These are phyloP conservation scores for Exophiala xenobiotica DNA, from an alignment of 2,329 filamentous ascomycete species.

Conservation along the genomic window DNA sequence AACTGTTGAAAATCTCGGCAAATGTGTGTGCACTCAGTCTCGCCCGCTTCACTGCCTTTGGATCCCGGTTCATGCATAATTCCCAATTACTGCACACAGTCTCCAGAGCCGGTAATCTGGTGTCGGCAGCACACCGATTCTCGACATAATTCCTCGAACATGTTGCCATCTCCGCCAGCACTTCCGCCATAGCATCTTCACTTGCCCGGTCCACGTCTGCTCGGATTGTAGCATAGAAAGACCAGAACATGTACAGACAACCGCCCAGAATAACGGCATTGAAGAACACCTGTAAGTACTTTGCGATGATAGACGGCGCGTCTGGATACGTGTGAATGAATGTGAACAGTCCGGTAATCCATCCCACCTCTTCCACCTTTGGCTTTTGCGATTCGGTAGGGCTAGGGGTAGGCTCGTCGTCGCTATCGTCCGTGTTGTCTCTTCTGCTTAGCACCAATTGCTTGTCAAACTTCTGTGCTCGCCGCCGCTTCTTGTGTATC, in stretches of 20 bases:
- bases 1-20: conserved; percentile 89
- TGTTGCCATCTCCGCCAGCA: conserved; percentile 69
- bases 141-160: conserved; percentile 72
- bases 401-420: conserved; percentile 39
- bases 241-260: conserved; percentile 65
- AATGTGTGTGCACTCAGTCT: conserved; percentile 83
- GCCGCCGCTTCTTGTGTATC: conserved; percentile 51
- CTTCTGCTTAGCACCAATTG: conserved; percentile 37
- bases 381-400: conserved; percentile 19
- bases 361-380: conserved; percentile 29
- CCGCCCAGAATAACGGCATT: conserved; percentile 51
- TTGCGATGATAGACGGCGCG: conserved; percentile 64
- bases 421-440: conserved; percentile 45
- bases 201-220: conserved; percentile 73
- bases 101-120: conserved; percentile 70
- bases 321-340: conserved; percentile 65
- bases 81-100: conserved; percentile 76
- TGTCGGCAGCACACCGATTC: conserved; percentile 70
- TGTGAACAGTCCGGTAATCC: conserved; percentile 51
- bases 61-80: conserved; percentile 82
- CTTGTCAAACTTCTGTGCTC: conserved; percentile 48
- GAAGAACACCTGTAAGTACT: conserved; percentile 62
- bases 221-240: conserved; percentile 67
- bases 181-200: conserved; percentile 64
- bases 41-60: conserved; percentile 72